These are phyloP conservation scores for Diaporthe ampelina DNA, from an alignment of 2,329 filamentous ascomycete genomes.

Conservation along the genomic window DNA sequence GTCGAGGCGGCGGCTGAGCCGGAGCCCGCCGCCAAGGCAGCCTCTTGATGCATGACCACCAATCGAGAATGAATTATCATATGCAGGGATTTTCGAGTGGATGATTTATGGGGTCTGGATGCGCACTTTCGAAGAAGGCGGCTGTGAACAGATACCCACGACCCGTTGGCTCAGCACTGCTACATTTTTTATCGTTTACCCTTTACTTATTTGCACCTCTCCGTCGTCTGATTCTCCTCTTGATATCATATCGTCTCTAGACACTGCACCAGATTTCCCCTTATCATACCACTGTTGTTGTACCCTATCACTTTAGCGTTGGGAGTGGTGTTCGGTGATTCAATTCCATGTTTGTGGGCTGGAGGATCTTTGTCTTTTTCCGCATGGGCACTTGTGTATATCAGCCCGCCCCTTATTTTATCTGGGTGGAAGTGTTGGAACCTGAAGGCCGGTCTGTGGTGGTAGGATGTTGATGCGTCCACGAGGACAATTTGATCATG, in stretches of 20 bases:
- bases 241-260: constrained; percentile 32
- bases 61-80: not conserved
- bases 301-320: constrained; percentile 33
- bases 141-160: constrained; percentile 26
- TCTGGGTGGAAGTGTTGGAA: not conserved
- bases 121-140: constrained; percentile 9
- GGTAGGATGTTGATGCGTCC: constrained; percentile 4
- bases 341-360: constrained; percentile 9
- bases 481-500: constrained; percentile 28
- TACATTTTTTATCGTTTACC: constrained; percentile 6
- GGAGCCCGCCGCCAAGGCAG: constrained; percentile 29
- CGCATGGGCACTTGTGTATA: constrained; percentile 35
- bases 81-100: constrained; percentile 15
- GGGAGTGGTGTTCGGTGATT: constrained; percentile 30
- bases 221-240: constrained; percentile 24
- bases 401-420: constrained; percentile 1
- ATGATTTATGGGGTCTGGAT: constrained; percentile 12
- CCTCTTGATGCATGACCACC: constrained; percentile 25
- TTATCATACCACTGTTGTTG: constrained; percentile 19
- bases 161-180: constrained; percentile 22
- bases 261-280: constrained; percentile 31
- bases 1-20: constrained; percentile 25
- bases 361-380: not conserved
- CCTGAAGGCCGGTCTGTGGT: not conserved
- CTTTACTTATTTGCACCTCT: not conserved